Percentiles rank a stretch among this genome's conserved stretches.
Evolutionary conservation across 345 rosid genomes (phyloP).

Genomic region (Corchorus olitorius): DNA sequence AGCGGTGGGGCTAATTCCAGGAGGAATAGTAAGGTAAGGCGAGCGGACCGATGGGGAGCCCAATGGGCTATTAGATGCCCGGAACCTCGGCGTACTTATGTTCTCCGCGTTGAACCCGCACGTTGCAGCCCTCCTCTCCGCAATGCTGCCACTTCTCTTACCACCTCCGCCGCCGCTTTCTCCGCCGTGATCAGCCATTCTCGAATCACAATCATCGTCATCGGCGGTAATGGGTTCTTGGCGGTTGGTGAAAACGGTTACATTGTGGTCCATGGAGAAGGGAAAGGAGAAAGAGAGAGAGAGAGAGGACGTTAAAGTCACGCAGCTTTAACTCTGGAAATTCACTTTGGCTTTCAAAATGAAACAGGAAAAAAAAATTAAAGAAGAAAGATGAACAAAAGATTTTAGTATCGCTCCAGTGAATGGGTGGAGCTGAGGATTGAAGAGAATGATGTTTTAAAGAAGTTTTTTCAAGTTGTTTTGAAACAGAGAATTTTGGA

Average conservation of each 20-base stretch:
- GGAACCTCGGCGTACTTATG: constrained; percentile 41
- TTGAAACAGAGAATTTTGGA: not conserved
- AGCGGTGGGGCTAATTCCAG: constrained; percentile 66
- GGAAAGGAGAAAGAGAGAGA: not conserved
- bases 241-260: constrained; percentile 3
- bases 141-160: constrained; percentile 44
- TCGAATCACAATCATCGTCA: not conserved
- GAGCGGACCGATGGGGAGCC: constrained; percentile 26
- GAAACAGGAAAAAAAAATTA: too few relatives aligned
- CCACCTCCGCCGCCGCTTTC: not conserved
- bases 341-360: not conserved
- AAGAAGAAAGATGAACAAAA: not conserved
- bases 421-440: not conserved
- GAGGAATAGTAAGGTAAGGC: constrained; percentile 51
- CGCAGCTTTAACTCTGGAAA: not conserved
- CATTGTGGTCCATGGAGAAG: constrained; percentile 12
- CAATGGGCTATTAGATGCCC: constrained; percentile 32
- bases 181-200: not conserved
- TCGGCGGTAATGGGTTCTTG: constrained; percentile 1
- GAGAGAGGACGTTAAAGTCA: not conserved
- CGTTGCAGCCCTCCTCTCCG: constrained; percentile 65
- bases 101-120: constrained; percentile 54
- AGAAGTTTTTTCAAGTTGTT: not conserved
- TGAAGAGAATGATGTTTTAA: not conserved
- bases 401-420: not conserved